Evolutionary conservation across 768 basidiomycete genomes (phyloP).

Genomic region (Lentinula aciculospora): DNA sequence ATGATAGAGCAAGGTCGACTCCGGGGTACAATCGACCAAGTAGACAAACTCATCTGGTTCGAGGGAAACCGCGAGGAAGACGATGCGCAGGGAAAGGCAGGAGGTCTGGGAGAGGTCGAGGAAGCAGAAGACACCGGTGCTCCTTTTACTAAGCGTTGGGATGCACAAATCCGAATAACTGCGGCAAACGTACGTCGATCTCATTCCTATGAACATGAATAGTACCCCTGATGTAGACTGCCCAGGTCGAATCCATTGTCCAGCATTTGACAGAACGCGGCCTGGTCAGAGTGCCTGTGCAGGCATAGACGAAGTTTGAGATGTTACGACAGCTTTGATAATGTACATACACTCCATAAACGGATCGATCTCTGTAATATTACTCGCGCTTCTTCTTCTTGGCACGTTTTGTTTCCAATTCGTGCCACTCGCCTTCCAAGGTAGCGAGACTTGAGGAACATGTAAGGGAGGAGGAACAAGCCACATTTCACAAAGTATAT

Average conservation of each 20-base stretch:
- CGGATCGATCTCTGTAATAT: conserved; percentile 2
- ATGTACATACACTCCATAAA: conserved; percentile 14
- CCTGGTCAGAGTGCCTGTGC: conserved; percentile 36
- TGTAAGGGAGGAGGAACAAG: conserved; percentile 4
- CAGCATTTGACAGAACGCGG: conserved; percentile 73
- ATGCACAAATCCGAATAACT: conserved; percentile 84
- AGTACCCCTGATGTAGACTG: not conserved
- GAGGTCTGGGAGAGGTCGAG: conserved; percentile 86
- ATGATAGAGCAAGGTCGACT: conserved; percentile 98
- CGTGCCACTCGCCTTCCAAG: conserved; percentile 96
- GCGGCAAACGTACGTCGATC: conserved; percentile 68
- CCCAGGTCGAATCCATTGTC: conserved; percentile 81
- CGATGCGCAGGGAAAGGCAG: conserved; percentile 90
- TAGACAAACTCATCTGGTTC: conserved; percentile 91
- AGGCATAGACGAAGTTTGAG: conserved; percentile 13
- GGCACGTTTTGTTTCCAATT: conserved; percentile 89
- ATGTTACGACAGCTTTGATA: conserved; percentile 24
- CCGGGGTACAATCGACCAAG: conserved; percentile 92
- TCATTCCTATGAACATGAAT: not conserved
- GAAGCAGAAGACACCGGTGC: conserved; percentile 85
- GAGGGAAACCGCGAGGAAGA: conserved; percentile 85
- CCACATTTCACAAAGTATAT: not conserved
- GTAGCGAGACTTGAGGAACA: conserved; percentile 53
- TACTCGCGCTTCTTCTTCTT: conserved; percentile 62
- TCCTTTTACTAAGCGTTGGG: conserved; percentile 93